Conservation (phyloP, 2,329 filamentous ascomycete genomes). For the Epichloe hybrida region DNA sequence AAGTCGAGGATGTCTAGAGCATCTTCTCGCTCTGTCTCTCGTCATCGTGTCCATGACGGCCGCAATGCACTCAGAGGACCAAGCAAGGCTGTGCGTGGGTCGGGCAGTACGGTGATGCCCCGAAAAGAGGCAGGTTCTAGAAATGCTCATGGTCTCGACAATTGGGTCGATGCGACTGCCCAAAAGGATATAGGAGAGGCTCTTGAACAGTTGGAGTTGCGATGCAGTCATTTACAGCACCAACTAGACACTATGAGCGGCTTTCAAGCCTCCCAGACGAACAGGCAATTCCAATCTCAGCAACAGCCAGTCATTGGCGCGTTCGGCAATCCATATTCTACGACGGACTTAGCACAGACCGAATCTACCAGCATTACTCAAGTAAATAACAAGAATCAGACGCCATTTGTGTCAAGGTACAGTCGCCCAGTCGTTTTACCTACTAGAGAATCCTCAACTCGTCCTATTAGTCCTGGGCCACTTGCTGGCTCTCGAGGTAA, state of each 20-base stretch:
- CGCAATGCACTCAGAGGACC: no score
- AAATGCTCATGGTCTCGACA: background rate
- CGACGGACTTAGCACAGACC: background rate
- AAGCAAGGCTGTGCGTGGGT: background rate
- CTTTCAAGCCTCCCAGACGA: background rate
- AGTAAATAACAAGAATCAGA: background rate
- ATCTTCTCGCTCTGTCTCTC: background rate
- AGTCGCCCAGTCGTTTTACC: background rate
- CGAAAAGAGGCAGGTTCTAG: background rate
- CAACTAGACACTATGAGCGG: conserved; percentile 1
- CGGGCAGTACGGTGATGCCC: background rate
- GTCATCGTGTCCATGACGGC: background rate
- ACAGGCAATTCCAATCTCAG: background rate
- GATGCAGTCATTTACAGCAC: background rate
- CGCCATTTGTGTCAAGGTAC: background rate
- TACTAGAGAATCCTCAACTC: background rate
- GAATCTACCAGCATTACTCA: background rate
- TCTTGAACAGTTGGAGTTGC: conserved; percentile 3
- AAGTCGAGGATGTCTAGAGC: background rate
- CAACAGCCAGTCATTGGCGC: background rate
- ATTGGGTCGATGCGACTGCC: background rate
- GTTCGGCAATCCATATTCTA: background rate
- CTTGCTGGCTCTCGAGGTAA: background rate
- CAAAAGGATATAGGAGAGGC: conserved; percentile 1
- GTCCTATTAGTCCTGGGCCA: background rate